phyloP scores from a whole-genome alignment of 345 rosid genomes.

The Rhizophora mangle region DNA sequence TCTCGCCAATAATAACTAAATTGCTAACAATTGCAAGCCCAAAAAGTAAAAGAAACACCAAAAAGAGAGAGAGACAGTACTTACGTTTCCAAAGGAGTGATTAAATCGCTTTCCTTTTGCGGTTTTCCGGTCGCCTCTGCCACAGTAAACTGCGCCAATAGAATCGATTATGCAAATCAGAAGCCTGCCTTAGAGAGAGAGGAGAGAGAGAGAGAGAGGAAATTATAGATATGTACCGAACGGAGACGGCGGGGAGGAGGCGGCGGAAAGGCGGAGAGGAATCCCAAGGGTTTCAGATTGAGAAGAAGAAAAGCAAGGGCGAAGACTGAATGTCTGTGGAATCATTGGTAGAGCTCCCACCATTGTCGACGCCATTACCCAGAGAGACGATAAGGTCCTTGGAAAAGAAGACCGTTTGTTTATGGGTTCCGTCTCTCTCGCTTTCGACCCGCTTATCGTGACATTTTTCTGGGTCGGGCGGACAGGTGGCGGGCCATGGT shows the following conservation, averaged over 20 bases:
- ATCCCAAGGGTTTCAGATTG: constrained; percentile 46
- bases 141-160: constrained; percentile 58
- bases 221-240: constrained; percentile 23
- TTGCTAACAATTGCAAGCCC: not conserved
- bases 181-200: not conserved
- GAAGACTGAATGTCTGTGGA: constrained; percentile 16
- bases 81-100: constrained; percentile 91
- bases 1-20: not conserved
- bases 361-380: constrained; percentile 55
- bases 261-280: constrained; percentile 23
- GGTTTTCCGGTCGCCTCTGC: constrained; percentile 87
- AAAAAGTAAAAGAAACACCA: not conserved
- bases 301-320: constrained; percentile 42
- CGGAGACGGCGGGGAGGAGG: constrained; percentile 28
- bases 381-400: constrained; percentile 14
- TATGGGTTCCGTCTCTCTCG: no score
- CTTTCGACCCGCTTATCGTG: no score
- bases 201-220: not conserved
- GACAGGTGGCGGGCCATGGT: no score
- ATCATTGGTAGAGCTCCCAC: constrained; percentile 42
- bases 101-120: constrained; percentile 87
- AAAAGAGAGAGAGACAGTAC: constrained; percentile 9
- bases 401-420: not conserved
- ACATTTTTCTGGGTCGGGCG: no score
- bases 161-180: not conserved